Conservation (phyloP, 1,284 basidiomycete species). For the Papiliotrema nemorosa region DNA sequence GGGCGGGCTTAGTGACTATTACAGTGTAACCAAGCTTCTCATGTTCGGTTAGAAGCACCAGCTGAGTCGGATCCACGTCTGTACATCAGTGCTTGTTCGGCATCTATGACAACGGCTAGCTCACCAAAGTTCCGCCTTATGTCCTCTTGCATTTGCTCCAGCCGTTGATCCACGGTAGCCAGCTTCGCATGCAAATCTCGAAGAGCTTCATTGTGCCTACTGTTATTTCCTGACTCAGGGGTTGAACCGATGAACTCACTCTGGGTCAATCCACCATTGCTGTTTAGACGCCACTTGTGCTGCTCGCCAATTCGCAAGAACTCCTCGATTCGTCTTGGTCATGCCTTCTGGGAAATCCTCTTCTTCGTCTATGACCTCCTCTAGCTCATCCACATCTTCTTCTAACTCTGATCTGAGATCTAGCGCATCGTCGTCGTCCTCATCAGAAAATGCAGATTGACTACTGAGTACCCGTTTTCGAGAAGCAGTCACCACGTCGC, state of each 20-base stretch:
- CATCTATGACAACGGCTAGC: constrained; percentile 12
- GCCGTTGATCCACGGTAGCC: constrained; percentile 16
- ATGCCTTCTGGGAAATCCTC: constrained; percentile 10
- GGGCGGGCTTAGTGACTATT: neutral
- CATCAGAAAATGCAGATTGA: neutral
- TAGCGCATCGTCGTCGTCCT: constrained; percentile 27
- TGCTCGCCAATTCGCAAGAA: constrained; percentile 20
- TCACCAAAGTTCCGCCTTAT: constrained; percentile 55
- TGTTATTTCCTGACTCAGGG: too few relatives aligned
- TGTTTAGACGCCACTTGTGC: constrained; percentile 28
- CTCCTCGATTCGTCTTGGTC: constrained; percentile 18
- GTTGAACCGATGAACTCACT: constrained; percentile 60
- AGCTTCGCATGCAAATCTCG: constrained; percentile 54
- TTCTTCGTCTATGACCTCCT: neutral
- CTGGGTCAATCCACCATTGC: constrained; percentile 65
- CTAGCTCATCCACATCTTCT: constrained; percentile 5
- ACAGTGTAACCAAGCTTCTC: neutral
- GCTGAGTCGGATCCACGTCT: neutral
- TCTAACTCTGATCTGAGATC: constrained; percentile 3
- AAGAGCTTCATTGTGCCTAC: too few relatives aligned
- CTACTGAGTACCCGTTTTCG: constrained; percentile 13
- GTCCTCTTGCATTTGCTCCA: constrained; percentile 26
- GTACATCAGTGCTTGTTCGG: neutral
- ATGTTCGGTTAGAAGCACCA: neutral
- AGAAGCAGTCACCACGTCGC: constrained; percentile 22